Evolutionary conservation across 1,284 basidiomycete species (phyloP).

Genomic region (Anthracocystis setariae): DNA sequence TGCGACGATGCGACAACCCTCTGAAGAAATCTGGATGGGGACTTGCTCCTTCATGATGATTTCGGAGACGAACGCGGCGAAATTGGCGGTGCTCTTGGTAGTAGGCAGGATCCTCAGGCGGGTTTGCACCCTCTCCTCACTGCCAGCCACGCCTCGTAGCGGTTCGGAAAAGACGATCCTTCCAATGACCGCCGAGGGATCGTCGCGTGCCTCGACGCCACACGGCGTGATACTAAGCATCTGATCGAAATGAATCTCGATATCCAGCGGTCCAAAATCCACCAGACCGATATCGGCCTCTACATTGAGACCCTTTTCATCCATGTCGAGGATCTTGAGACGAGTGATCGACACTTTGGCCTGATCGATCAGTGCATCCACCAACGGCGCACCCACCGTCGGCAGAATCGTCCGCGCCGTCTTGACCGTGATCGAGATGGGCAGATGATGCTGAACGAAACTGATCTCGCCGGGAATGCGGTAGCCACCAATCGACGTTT

Average conservation of each 20-base stretch:
- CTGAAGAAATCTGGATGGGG: constrained; percentile 26
- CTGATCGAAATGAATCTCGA: constrained; percentile 46
- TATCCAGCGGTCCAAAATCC: constrained; percentile 55
- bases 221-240: constrained; percentile 24
- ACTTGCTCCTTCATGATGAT: constrained; percentile 38
- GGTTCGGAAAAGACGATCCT: constrained; percentile 36
- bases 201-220: constrained; percentile 3
- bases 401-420: constrained; percentile 53
- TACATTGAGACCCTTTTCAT: constrained; percentile 51
- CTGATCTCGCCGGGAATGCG: constrained; percentile 46
- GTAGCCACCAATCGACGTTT: constrained; percentile 49
- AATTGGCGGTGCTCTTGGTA: constrained; percentile 30
- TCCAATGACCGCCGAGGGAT: constrained; percentile 22
- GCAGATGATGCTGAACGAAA: constrained; percentile 53
- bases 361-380: constrained; percentile 52
- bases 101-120: constrained; percentile 36
- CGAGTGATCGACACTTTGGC: constrained; percentile 41
- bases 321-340: constrained; percentile 51
- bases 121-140: constrained; percentile 25
- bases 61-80: constrained; percentile 48
- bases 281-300: constrained; percentile 45
- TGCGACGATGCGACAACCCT: constrained; percentile 36
- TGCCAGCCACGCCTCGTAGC: constrained; percentile 39
- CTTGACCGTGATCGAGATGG: constrained; percentile 55
- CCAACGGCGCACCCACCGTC: constrained; percentile 48